A percentile compares a stretch with the other conserved stretches of the same genome.
Conservation (phyloP, 768 basidiomycete genomes). For the Trametes coccinea region DNA sequence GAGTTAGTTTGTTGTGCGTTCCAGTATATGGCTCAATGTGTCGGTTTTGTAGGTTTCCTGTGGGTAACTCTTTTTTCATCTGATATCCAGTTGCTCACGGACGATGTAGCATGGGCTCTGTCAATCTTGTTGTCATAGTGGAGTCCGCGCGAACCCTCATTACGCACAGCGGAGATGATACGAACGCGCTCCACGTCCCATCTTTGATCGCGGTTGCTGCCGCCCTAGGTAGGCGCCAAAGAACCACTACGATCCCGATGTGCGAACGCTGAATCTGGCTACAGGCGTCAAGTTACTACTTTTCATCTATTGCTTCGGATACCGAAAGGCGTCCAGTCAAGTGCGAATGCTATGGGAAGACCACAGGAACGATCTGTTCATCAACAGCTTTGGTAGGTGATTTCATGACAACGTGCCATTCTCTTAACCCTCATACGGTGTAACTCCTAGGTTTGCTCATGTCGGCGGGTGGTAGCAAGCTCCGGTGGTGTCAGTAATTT, state of each 20-base stretch:
- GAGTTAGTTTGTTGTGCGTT: constrained; percentile 6
- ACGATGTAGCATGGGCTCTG: constrained; percentile 77
- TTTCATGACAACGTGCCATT: not conserved
- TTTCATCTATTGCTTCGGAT: constrained; percentile 83
- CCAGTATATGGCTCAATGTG: not conserved
- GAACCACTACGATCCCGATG: not conserved
- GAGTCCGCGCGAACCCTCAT: constrained; percentile 79
- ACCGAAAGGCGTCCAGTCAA: constrained; percentile 83
- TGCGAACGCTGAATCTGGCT: constrained; percentile 1
- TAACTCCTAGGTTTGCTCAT: constrained; percentile 64
- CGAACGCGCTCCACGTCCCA: constrained; percentile 71
- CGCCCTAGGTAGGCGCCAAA: constrained; percentile 63
- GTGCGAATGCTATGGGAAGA: constrained; percentile 97
- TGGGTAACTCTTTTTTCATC: not conserved
- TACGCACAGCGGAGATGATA: constrained; percentile 52
- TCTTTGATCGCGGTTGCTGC: constrained; percentile 81
- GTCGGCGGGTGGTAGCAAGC: constrained; percentile 79
- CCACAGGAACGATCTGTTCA: constrained; percentile 89
- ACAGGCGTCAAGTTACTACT: constrained; percentile 81
- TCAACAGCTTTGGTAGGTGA: constrained; percentile 70
- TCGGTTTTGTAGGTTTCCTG: constrained; percentile 12
- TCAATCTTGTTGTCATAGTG: constrained; percentile 89
- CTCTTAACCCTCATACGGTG: not conserved
- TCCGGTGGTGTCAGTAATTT: constrained; percentile 71
- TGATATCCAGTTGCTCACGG: not conserved